Evolutionary conservation across 768 basidiomycete species (phyloP).

Genomic region (Mycena albidolilacea): DNA sequence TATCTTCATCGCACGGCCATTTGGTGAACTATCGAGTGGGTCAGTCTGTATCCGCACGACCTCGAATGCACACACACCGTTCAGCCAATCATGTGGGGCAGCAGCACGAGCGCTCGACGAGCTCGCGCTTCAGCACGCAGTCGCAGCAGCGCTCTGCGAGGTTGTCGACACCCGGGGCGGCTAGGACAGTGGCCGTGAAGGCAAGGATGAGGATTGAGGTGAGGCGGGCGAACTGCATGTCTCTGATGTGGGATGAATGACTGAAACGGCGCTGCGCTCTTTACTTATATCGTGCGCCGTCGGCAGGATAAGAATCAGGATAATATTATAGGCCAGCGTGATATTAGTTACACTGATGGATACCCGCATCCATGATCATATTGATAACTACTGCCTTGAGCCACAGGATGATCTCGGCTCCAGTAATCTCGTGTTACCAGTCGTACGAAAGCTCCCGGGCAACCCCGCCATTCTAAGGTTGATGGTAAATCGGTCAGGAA

Average conservation of each 20-base stretch:
- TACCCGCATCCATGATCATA: neutral
- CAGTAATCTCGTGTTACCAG: neutral
- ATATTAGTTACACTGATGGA: neutral
- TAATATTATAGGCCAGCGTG: too few species aligned
- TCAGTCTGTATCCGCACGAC: slow-evolving; percentile 7
- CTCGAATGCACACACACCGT: slow-evolving; percentile 12
- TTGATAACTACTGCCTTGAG: neutral
- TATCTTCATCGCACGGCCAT: neutral
- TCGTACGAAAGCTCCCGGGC: too few species aligned
- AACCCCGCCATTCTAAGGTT: too few species aligned
- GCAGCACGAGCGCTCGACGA: slow-evolving; percentile 25
- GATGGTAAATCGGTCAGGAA: too few species aligned
- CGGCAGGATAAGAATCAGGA: neutral
- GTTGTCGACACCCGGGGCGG: slow-evolving; percentile 11
- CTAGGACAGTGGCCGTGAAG: slow-evolving; percentile 21
- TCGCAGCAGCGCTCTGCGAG: slow-evolving; percentile 16
- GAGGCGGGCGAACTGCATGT: slow-evolving; percentile 22
- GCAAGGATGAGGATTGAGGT: slow-evolving; percentile 18
- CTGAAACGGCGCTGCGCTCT: neutral
- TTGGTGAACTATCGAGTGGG: slow-evolving; percentile 5
- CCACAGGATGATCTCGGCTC: neutral
- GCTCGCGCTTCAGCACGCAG: slow-evolving; percentile 9
- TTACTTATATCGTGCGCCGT: neutral
- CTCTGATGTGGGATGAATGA: slow-evolving; percentile 21
- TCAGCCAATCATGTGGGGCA: slow-evolving; percentile 15